phyloP scores from a whole-genome alignment of 805 yeast genomes.

The Saccharomycopsis oosterbeekiorum region DNA sequence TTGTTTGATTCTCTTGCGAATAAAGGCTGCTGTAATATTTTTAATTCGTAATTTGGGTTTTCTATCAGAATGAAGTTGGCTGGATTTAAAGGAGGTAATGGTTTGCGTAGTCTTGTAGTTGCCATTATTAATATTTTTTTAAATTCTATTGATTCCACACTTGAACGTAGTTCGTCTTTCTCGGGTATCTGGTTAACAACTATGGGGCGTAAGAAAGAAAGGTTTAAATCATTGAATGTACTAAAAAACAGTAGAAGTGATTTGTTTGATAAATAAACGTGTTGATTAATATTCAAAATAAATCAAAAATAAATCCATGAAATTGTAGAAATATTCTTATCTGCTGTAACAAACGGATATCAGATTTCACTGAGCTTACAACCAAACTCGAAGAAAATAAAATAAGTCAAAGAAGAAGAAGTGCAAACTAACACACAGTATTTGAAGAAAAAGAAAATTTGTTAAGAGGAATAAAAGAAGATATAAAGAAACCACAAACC shows the following conservation, averaged over 20 bases:
- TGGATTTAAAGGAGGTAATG: not conserved
- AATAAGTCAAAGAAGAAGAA: not conserved
- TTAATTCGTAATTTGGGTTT: constrained; percentile 8
- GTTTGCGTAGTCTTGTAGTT: not conserved
- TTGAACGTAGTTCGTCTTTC: too few relatives aligned
- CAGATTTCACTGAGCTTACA: too few relatives aligned
- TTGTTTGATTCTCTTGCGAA: constrained; percentile 19
- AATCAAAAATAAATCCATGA: too few relatives aligned
- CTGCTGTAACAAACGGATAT: too few relatives aligned
- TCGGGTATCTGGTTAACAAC: too few relatives aligned
- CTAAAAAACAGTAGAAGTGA: not conserved
- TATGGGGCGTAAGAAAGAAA: too few relatives aligned
- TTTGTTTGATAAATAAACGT: not conserved
- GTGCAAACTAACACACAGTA: not conserved
- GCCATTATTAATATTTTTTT: not conserved
- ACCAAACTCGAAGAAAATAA: too few relatives aligned
- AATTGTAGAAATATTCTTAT: too few relatives aligned
- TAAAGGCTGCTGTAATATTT: constrained; percentile 14
- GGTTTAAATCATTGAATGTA: not conserved
- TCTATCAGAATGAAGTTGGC: not conserved
- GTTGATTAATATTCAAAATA: too few relatives aligned
- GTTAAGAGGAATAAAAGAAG: not conserved
- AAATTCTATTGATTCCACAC: too few relatives aligned
- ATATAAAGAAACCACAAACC: not conserved
- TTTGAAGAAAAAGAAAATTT: too few relatives aligned